phyloP scores from a whole-genome alignment of 2,329 filamentous ascomycete species.

The Fusarium buharicum region DNA sequence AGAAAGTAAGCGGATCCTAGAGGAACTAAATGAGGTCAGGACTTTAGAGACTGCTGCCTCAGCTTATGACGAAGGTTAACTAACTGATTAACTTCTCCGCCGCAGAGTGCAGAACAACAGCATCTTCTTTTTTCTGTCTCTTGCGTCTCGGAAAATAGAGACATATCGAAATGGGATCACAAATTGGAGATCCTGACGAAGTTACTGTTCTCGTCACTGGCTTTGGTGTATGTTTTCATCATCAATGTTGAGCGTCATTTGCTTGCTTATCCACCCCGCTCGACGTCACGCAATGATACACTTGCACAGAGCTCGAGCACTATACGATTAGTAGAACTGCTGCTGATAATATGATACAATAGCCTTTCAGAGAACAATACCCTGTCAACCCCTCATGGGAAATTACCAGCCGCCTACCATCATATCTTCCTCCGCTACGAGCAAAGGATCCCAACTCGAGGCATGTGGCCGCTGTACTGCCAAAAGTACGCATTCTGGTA shows the following conservation, averaged over 20 bases:
- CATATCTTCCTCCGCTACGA: slow-evolving; percentile 65
- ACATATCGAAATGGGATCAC: slow-evolving; percentile 49
- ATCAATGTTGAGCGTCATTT: slow-evolving; percentile 9
- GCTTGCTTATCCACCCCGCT: slow-evolving; percentile 9
- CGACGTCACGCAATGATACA: slow-evolving; percentile 22
- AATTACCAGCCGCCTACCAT: slow-evolving; percentile 76
- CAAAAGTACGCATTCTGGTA: slow-evolving; percentile 69
- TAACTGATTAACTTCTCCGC: slow-evolving; percentile 15
- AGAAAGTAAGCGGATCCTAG: background rate
- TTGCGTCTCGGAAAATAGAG: background rate
- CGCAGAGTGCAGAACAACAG: slow-evolving; percentile 15
- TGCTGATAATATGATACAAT: slow-evolving; percentile 30
- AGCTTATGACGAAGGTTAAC: slow-evolving; percentile 16
- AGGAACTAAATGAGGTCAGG: background rate
- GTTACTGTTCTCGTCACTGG: slow-evolving; percentile 70
- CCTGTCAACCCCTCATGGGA: slow-evolving; percentile 84
- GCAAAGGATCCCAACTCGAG: slow-evolving; percentile 53
- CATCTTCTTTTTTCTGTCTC: background rate
- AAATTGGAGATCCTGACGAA: slow-evolving; percentile 56
- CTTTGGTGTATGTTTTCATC: slow-evolving; percentile 62
- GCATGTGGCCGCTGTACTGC: slow-evolving; percentile 46
- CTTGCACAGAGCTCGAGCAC: background rate
- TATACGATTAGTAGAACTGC: background rate
- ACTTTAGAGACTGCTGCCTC: too few relatives aligned
- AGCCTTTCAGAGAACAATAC: slow-evolving; percentile 81